phyloP scores from a whole-genome alignment of 2,329 filamentous ascomycete species.

The Aspergillus awamori region DNA sequence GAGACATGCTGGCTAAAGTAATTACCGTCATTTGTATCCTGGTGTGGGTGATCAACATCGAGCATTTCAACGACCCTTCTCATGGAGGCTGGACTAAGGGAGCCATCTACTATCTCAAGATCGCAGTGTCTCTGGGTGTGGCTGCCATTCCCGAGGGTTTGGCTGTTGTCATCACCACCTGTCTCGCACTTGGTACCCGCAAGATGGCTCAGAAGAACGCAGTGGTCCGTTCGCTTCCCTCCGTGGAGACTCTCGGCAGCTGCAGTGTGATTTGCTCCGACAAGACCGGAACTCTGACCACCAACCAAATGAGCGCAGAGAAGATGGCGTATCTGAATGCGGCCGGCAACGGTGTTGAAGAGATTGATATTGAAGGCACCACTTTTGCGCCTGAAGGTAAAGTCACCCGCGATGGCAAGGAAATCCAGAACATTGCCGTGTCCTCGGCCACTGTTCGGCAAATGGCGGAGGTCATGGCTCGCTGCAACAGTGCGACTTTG shows the following conservation, averaged over 20 bases:
- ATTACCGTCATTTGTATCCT: constrained; percentile 96
- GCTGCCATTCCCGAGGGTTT: constrained; percentile 97
- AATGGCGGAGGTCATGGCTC: constrained; percentile 68
- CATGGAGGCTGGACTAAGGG: constrained; percentile 95
- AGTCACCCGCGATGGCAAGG: constrained; percentile 69
- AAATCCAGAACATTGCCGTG: constrained; percentile 67
- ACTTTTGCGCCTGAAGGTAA: constrained; percentile 85
- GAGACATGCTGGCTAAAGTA: constrained; percentile 93
- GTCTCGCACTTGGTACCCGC: constrained; percentile 88
- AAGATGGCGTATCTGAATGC: constrained; percentile 84
- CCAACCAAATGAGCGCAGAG: constrained; percentile 98
- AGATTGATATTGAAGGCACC: constrained; percentile 87
- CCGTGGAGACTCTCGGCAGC: constrained; percentile 95
- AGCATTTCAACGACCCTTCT: constrained; percentile 92
- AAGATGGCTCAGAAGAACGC: constrained; percentile 99
- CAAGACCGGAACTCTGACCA: constrained; percentile 97
- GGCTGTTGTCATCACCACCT: constrained; percentile 98
- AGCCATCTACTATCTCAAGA: constrained; percentile 99
- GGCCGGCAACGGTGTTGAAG: constrained; percentile 73
- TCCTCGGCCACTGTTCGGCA: constrained; percentile 77
- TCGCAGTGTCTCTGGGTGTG: constrained; percentile 95
- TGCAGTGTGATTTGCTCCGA: constrained; percentile 99
- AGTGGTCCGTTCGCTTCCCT: constrained; percentile 92
- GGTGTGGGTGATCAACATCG: constrained; percentile 98
- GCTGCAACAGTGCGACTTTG: constrained; percentile 88